A percentile compares a stretch with the other conserved stretches of the same genome.
Conservation (phyloP, 257 asterid species). For the Pogostemon cablin region DNA sequence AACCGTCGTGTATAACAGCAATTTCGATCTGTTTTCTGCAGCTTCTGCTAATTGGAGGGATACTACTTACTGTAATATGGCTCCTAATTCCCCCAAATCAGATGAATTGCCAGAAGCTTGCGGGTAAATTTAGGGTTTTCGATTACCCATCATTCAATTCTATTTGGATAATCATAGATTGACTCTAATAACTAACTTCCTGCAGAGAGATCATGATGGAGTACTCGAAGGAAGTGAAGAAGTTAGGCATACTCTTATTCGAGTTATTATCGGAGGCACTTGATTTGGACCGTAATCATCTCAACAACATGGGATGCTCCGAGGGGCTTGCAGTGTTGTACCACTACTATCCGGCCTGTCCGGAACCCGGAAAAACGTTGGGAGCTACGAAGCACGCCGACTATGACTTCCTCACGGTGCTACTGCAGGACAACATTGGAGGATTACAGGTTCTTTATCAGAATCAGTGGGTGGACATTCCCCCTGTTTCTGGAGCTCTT, state of each 20-base stretch:
- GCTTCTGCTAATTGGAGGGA: constrained; percentile 52
- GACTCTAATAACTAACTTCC: not conserved
- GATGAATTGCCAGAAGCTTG: constrained; percentile 42
- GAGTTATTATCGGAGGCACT: constrained; percentile 47
- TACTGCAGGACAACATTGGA: constrained; percentile 51
- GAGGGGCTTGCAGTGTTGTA: constrained; percentile 43
- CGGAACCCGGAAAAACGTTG: constrained; percentile 46
- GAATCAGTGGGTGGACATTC: constrained; percentile 50
- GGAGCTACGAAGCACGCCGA: constrained; percentile 50
- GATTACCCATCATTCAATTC: no score
- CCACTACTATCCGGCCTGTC: constrained; percentile 58
- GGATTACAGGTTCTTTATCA: constrained; percentile 54
- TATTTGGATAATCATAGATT: not conserved
- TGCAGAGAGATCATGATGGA: constrained; percentile 44
- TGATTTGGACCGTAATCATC: constrained; percentile 32
- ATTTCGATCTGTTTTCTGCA: constrained; percentile 43
- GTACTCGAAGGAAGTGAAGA: constrained; percentile 38
- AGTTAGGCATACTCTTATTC: constrained; percentile 32
- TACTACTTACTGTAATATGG: constrained; percentile 37
- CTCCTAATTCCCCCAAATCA: constrained; percentile 38
- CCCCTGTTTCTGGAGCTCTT: constrained; percentile 50
- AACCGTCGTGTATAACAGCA: constrained; percentile 45
- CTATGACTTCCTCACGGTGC: constrained; percentile 46
- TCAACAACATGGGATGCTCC: constrained; percentile 38
- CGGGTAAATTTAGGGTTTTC: constrained; percentile 30